Percentiles rank a stretch among this genome's conserved stretches.
phyloP scores from a whole-genome alignment of 805 yeast species.

The Clavispora carvajalis region DNA sequence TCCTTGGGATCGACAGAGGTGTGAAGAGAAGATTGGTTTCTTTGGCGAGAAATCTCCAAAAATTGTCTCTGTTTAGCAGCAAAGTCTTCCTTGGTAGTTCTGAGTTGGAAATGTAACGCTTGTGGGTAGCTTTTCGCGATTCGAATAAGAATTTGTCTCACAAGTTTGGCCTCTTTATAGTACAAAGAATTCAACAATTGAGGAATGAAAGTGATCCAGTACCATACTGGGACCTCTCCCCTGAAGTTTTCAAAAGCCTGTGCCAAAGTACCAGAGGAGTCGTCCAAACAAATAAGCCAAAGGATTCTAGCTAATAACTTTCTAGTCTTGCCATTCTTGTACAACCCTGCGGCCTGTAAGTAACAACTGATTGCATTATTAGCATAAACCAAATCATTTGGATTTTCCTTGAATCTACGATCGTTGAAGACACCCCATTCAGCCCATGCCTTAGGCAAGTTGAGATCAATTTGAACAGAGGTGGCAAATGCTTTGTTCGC shows the following conservation, averaged over 20 bases:
- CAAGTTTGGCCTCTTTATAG: constrained; percentile 85
- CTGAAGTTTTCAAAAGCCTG: constrained; percentile 87
- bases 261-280: constrained; percentile 70
- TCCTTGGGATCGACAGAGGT: constrained; percentile 10
- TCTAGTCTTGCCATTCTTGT: constrained; percentile 88
- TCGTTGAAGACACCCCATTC: constrained; percentile 99
- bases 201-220: constrained; percentile 96
- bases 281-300: constrained; percentile 92
- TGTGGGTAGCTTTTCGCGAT: constrained; percentile 97
- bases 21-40: constrained; percentile 2
- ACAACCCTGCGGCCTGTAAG: constrained; percentile 94
- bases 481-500: constrained; percentile 98
- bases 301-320: constrained; percentile 81
- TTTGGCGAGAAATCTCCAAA: constrained; percentile 26
- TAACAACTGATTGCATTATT: constrained; percentile 94
- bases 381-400: constrained; percentile 75
- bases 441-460: constrained; percentile 97
- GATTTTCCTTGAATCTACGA: constrained; percentile 76
- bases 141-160: constrained; percentile 78
- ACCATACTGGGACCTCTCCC: constrained; percentile 98
- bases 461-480: constrained; percentile 92
- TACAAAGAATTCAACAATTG: constrained; percentile 86
- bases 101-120: constrained; percentile 90
- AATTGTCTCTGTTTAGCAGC: constrained; percentile 81
- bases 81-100: constrained; percentile 93